Evolutionary conservation across 1,139 yeast genomes (phyloP).

Genomic region (Torulaspora pretoriensis): DNA sequence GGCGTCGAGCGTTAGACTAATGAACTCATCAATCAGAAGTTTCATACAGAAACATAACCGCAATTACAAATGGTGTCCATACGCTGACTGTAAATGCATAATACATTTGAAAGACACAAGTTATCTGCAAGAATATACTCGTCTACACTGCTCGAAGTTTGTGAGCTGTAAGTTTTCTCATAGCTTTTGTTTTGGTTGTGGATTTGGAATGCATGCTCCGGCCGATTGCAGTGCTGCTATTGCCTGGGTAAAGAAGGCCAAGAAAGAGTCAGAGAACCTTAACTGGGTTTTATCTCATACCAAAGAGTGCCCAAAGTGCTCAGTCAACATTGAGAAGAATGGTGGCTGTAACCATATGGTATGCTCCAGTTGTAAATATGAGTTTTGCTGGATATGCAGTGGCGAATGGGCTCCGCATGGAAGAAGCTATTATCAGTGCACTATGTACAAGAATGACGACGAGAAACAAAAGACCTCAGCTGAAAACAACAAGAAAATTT

Average conservation of each 20-base stretch:
- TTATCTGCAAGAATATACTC: constrained; percentile 29
- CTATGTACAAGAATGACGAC: constrained; percentile 44
- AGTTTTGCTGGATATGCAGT: constrained; percentile 93
- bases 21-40: constrained; percentile 42
- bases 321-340: constrained; percentile 61
- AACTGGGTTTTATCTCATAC: constrained; percentile 91
- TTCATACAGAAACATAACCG: constrained; percentile 52
- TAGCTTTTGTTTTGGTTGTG: constrained; percentile 77
- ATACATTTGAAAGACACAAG: constrained; percentile 46
- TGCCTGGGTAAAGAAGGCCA: constrained; percentile 74
- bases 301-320: constrained; percentile 66
- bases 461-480: constrained; percentile 30
- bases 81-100: constrained; percentile 70
- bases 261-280: constrained; percentile 83
- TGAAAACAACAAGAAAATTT: constrained; percentile 40
- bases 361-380: constrained; percentile 69
- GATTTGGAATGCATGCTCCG: constrained; percentile 75
- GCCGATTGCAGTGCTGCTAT: constrained; percentile 69
- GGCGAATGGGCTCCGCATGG: constrained; percentile 77
- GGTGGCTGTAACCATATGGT: constrained; percentile 98
- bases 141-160: constrained; percentile 50
- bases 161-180: constrained; percentile 68
- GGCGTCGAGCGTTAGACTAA: constrained; percentile 30
- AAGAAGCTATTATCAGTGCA: constrained; percentile 60
- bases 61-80: constrained; percentile 74